Base-by-base conservation (phyloP, 73 alveolate genomes). In the Paraurostyla sp. region DNA sequence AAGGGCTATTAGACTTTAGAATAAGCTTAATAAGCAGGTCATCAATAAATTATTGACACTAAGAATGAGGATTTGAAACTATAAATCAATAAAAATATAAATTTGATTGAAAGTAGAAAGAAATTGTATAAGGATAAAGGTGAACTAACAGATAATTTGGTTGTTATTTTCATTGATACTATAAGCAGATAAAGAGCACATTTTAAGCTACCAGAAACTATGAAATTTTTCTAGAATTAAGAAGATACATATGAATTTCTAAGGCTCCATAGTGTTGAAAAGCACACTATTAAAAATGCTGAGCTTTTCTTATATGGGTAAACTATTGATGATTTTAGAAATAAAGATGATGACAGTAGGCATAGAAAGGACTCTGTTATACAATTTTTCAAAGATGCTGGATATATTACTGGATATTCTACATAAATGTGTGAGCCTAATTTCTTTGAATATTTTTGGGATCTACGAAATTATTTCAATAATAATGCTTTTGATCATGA, bases 351-450 rank as follows among this genome's bases (percentile, higher is more conserved):
- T n/a, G n/a, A n/a, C n/a, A n/a, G n/a, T n/a, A n/a, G n/a, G n/a
- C 38, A 71, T 43, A 57, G 51, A 78, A 45, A 76, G 30, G 42
- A 85, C 63, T 81, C 69, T 32, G 76, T 13, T 50, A 35, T 91
- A 71, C 85, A 65, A 78, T 51, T 29, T n/a, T 78, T 93, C 40
- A 93, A 93, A 82, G 88, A 91, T 36, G 85, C 75, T 59, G 97
- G 97, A 23, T 93, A 78, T 58, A 91, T 93, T 48, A 91, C 96
- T 11, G 97, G 95, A 4, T 94, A 91, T 43, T 52, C 69, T 52
- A 6, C 11, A 20, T 18, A 52, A 6, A 4, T 18, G 22, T 52
- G 69, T 58, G 93, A 36, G 80, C 80, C 63, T 85, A 84, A 80
- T 86, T 91, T n/a, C 91, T 93, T 42, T 75, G 89, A 42, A 63